A percentile compares a stretch with the other conserved stretches of the same genome.
phyloP scores from a whole-genome alignment of 306 rosid genomes.

The Gynostemma pentaphyllum region DNA sequence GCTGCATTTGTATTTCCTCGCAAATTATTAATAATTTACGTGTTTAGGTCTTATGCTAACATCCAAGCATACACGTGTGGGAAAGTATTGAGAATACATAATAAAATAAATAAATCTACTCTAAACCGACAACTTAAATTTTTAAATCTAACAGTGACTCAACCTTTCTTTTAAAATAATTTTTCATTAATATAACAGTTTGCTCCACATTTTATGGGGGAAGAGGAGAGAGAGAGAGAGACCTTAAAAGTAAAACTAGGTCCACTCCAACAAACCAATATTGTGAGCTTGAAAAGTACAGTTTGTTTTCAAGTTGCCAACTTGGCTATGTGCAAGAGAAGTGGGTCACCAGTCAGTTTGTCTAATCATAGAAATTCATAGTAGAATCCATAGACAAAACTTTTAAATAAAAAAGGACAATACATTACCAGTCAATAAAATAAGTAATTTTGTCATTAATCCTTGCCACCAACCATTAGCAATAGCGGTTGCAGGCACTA shows the following conservation, averaged over 20 bases:
- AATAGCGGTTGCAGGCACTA: background rate
- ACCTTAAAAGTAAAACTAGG: background rate
- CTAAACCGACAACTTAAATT: too few relatives aligned
- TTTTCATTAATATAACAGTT: background rate
- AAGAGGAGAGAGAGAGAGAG: too few relatives aligned
- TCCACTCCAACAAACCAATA: background rate
- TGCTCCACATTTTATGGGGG: background rate
- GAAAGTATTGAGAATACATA: too few relatives aligned
- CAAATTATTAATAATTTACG: too few relatives aligned
- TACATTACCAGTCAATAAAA: conserved; percentile 3
- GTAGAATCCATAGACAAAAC: conserved; percentile 4
- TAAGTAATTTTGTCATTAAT: conserved; percentile 10
- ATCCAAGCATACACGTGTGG: too few relatives aligned
- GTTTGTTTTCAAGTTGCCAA: background rate
- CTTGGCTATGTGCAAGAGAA: conserved; percentile 4
- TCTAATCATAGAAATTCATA: conserved; percentile 10
- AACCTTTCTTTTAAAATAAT: too few relatives aligned
- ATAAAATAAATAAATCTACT: too few relatives aligned
- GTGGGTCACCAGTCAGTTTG: conserved; percentile 5
- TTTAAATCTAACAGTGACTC: too few relatives aligned
- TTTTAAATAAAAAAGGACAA: conserved; percentile 21
- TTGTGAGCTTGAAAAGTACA: background rate
- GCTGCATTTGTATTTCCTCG: background rate
- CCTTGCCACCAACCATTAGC: conserved; percentile 16
- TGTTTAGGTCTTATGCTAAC: too few relatives aligned